These are phyloP conservation scores for Linum tenue DNA, from an alignment of 345 rosid species.

Conservation along the genomic window DNA sequence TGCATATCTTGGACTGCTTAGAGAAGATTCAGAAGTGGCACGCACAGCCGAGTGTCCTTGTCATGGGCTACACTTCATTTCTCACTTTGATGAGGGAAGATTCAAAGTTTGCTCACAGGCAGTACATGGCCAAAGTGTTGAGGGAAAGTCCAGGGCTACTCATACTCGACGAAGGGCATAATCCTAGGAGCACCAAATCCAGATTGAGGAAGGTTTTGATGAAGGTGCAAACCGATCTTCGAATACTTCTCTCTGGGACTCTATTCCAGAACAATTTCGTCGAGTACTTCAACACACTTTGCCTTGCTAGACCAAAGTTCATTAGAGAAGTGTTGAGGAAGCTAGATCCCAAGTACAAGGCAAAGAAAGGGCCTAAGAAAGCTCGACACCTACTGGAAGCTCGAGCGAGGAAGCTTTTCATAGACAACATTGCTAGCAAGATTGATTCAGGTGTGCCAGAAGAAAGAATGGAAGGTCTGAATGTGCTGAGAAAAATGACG, in stretches of 20 bases:
- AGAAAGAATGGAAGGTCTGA: conserved; percentile 69
- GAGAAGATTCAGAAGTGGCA: conserved; percentile 95
- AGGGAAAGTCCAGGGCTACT: conserved; percentile 85
- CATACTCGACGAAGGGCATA: conserved; percentile 85
- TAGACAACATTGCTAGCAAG: conserved; percentile 69
- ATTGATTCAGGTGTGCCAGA: conserved; percentile 56
- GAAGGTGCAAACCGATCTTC: conserved; percentile 69
- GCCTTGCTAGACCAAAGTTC: conserved; percentile 82
- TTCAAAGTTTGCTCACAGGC: conserved; percentile 64
- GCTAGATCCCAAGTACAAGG: conserved; percentile 54
- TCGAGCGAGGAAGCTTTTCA: conserved; percentile 72
- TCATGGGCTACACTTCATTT: conserved; percentile 96
- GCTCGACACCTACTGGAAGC: conserved; percentile 61
- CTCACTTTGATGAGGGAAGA: conserved; percentile 80
- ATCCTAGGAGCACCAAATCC: conserved; percentile 87
- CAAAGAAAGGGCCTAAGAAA: conserved; percentile 34
- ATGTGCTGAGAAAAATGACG: conserved; percentile 70
- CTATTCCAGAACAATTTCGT: conserved; percentile 93
- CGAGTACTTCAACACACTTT: conserved; percentile 87
- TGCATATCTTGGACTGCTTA: conserved; percentile 80
- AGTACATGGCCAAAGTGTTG: conserved; percentile 74
- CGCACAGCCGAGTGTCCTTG: conserved; percentile 77
- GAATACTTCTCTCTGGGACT: conserved; percentile 83
- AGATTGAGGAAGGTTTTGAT: conserved; percentile 81
- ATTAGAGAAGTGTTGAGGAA: conserved; percentile 53